Evolutionary conservation across 371 early-diverging fungal genomes (phyloP).

Genomic region (Rhizomucor pusillus): DNA sequence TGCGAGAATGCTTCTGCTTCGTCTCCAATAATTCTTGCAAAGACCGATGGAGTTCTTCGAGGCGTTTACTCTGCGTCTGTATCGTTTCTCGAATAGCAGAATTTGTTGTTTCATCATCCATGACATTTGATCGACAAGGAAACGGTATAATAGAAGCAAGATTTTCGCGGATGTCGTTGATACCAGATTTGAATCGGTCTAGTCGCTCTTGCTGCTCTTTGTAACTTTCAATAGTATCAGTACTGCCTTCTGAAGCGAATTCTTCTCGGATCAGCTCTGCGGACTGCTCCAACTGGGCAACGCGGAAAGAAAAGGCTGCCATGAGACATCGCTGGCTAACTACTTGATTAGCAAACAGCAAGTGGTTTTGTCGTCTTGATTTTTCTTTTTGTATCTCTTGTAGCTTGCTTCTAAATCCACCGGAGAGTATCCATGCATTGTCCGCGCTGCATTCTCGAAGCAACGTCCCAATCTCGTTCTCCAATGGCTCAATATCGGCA

Average conservation of each 20-base stretch:
- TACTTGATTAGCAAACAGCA: slow-evolving; percentile 36
- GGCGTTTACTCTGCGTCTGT: slow-evolving; percentile 18
- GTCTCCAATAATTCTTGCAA: slow-evolving; percentile 33
- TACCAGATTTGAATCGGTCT: slow-evolving; percentile 26
- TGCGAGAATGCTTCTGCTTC: slow-evolving; percentile 39
- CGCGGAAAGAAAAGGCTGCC: slow-evolving; percentile 29
- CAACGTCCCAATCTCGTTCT: neutral
- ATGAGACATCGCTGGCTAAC: slow-evolving; percentile 37
- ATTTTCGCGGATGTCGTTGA: slow-evolving; percentile 28
- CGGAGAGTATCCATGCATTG: slow-evolving; percentile 11
- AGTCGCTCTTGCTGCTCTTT: slow-evolving; percentile 24
- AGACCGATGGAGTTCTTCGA: slow-evolving; percentile 27
- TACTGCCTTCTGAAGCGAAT: slow-evolving; percentile 19
- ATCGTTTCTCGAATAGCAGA: slow-evolving; percentile 35
- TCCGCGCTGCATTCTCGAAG: slow-evolving; percentile 1
- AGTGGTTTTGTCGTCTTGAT: slow-evolving; percentile 12
- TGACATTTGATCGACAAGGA: slow-evolving; percentile 25
- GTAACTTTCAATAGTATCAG: slow-evolving; percentile 3
- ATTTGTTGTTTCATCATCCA: slow-evolving; percentile 39
- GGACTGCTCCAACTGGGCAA: slow-evolving; percentile 35
- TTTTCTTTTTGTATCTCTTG: slow-evolving; percentile 15
- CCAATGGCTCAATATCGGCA: neutral
- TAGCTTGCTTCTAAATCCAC: slow-evolving; percentile 18
- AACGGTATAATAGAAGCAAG: slow-evolving; percentile 27
- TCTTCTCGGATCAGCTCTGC: slow-evolving; percentile 46